Evolutionary conservation across 331 rosid species (phyloP).

Genomic region (Telfairia occidentalis): DNA sequence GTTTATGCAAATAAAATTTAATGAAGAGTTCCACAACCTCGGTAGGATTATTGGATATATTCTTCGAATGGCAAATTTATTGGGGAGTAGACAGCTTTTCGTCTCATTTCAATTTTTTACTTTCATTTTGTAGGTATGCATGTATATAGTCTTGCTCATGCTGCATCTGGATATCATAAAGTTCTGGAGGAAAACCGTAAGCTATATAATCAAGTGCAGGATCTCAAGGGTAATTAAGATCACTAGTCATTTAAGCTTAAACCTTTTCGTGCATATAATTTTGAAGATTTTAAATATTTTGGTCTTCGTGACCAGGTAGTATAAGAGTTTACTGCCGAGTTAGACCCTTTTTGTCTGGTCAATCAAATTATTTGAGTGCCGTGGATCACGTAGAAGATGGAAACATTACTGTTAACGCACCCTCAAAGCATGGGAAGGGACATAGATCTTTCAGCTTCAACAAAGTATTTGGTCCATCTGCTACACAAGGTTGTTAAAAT

Average conservation of each 20-base stretch:
- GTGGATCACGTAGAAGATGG: slow-evolving; percentile 76
- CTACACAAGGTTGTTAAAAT: slow-evolving; percentile 64
- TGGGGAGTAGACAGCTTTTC: neutral
- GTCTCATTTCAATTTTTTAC: slow-evolving; percentile 3
- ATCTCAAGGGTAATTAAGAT: slow-evolving; percentile 68
- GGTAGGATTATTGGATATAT: slow-evolving; percentile 32
- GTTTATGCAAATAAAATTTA: slow-evolving; percentile 75
- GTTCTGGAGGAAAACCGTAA: slow-evolving; percentile 93
- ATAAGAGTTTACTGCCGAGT: slow-evolving; percentile 93
- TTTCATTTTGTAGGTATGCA: slow-evolving; percentile 42
- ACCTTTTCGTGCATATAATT: neutral
- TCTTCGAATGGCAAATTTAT: slow-evolving; percentile 3
- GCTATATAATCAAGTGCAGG: slow-evolving; percentile 90
- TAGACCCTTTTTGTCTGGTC: slow-evolving; percentile 78
- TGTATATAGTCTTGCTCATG: slow-evolving; percentile 65
- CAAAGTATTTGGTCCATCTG: slow-evolving; percentile 84
- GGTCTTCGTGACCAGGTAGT: slow-evolving; percentile 47
- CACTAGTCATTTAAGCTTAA: slow-evolving; percentile 5
- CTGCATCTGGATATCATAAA: slow-evolving; percentile 91
- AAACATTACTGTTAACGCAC: slow-evolving; percentile 47
- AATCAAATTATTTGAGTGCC: slow-evolving; percentile 45
- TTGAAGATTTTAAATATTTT: neutral
- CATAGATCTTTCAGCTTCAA: slow-evolving; percentile 64
- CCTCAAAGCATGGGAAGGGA: slow-evolving; percentile 78
- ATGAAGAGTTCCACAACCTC: slow-evolving; percentile 68